Percentiles rank a stretch among this genome's conserved stretches.
Evolutionary conservation across 805 yeast species (phyloP).

Genomic region (Teunomyces pallodes): DNA sequence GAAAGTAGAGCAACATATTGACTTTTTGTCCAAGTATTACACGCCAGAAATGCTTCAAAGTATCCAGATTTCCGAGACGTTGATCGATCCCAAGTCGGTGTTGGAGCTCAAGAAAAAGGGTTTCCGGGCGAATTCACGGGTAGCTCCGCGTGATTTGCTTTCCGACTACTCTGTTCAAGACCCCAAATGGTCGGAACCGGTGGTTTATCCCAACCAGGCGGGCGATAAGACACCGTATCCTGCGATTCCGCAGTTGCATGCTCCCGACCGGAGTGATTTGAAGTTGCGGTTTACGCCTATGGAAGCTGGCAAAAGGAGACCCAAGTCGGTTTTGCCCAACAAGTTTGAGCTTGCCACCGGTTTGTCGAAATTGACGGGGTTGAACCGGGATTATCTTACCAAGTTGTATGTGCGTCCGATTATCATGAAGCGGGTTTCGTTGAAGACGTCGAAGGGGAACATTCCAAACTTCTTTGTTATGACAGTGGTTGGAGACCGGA

Average conservation of each 20-base stretch:
- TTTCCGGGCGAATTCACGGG: slow-evolving; percentile 37
- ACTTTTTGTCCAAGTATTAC: slow-evolving; percentile 69
- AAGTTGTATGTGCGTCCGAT: slow-evolving; percentile 63
- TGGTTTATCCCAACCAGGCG: slow-evolving; percentile 49
- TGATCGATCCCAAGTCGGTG: slow-evolving; percentile 65
- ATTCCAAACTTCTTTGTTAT: slow-evolving; percentile 77
- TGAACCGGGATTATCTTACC: slow-evolving; percentile 58
- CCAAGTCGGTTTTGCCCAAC: slow-evolving; percentile 9
- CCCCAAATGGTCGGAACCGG: slow-evolving; percentile 70
- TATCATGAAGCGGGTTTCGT: slow-evolving; percentile 76
- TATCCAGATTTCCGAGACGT: slow-evolving; percentile 75
- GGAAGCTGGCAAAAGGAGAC: slow-evolving; percentile 10
- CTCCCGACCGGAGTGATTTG: slow-evolving; percentile 49
- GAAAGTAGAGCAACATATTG: slow-evolving; percentile 40
- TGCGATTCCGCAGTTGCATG: slow-evolving; percentile 51
- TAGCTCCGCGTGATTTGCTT: slow-evolving; percentile 61
- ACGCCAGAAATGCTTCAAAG: slow-evolving; percentile 79
- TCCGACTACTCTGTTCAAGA: slow-evolving; percentile 73
- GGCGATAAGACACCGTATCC: slow-evolving; percentile 55
- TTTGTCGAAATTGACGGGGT: slow-evolving; percentile 63
- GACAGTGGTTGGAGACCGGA: slow-evolving; percentile 87
- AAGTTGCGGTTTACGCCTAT: slow-evolving; percentile 32
- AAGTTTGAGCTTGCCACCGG: slow-evolving; percentile 46
- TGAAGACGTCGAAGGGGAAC: slow-evolving; percentile 91
- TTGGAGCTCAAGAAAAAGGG: slow-evolving; percentile 34